Evolutionary conservation across 163 green algal species (phyloP).

Genomic region (Coccomyxa subellipsoidea): DNA sequence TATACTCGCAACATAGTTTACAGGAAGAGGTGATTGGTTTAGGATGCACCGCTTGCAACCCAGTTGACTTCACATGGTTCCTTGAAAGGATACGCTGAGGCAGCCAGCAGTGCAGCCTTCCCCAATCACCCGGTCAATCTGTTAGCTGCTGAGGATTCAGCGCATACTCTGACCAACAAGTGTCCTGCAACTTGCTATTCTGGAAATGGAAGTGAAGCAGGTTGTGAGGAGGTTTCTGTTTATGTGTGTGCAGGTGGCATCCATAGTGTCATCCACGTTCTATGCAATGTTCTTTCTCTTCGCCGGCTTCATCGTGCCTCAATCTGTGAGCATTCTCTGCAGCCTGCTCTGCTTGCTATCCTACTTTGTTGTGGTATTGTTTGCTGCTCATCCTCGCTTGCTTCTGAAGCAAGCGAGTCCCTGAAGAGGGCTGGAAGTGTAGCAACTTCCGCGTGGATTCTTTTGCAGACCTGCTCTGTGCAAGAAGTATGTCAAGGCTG

Average conservation of each 20-base stretch:
- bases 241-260: slow-evolving; percentile 29
- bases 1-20: no score
- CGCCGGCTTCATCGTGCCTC: slow-evolving; percentile 60
- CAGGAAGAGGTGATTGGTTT: no score
- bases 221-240: not conserved
- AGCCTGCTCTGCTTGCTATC: no score
- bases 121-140: not conserved
- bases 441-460: no score
- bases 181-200: not conserved
- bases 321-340: slow-evolving; percentile 18
- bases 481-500: no score
- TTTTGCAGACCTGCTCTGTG: no score
- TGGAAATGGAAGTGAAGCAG: not conserved
- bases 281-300: slow-evolving; percentile 48
- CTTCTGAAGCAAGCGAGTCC: no score
- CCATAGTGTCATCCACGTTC: slow-evolving; percentile 37
- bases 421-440: no score
- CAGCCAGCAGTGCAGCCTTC: not conserved
- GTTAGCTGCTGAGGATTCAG: not conserved
- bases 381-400: no score
- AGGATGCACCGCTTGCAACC: not conserved
- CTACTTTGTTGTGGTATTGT: no score
- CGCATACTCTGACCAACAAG: not conserved
- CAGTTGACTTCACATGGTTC: not conserved
- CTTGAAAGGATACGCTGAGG: not conserved